A percentile compares a stretch with the other conserved stretches of the same genome.
Evolutionary conservation across 2,329 filamentous ascomycete species (phyloP).

Genomic region (Phialophora verrucosa): DNA sequence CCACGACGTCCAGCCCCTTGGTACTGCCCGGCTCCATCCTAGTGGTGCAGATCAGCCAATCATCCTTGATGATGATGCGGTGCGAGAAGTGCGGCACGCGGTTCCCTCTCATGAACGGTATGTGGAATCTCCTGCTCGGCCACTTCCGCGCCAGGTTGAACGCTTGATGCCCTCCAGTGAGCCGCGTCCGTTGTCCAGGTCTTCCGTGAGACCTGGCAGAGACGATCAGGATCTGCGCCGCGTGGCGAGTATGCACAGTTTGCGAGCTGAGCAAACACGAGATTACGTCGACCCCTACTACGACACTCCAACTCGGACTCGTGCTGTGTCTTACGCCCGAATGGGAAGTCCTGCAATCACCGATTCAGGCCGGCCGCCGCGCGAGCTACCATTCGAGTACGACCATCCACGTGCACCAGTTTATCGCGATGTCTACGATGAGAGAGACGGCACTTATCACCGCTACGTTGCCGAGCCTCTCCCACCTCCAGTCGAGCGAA

Average conservation of each 20-base stretch:
- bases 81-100: conserved; percentile 40
- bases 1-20: conserved; percentile 50
- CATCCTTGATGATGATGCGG: conserved; percentile 53
- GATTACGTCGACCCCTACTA: conserved; percentile 51
- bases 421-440: conserved; percentile 51
- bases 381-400: conserved; percentile 44
- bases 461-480: conserved; percentile 50
- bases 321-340: conserved; percentile 49
- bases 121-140: conserved; percentile 38
- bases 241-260: conserved; percentile 55
- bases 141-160: conserved; percentile 37
- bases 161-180: conserved; percentile 42
- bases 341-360: conserved; percentile 46
- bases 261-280: conserved; percentile 49
- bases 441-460: conserved; percentile 49
- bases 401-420: conserved; percentile 46
- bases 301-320: conserved; percentile 38
- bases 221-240: conserved; percentile 55
- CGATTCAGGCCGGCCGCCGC: conserved; percentile 46
- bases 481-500: conserved; percentile 64
- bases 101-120: conserved; percentile 34
- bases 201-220: conserved; percentile 43
- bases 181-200: conserved; percentile 49
- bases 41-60: conserved; percentile 52
- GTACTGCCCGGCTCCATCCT: conserved; percentile 46